Evolutionary conservation across 768 basidiomycete genomes (phyloP).

Genomic region (Glaciozyma antarctica): DNA sequence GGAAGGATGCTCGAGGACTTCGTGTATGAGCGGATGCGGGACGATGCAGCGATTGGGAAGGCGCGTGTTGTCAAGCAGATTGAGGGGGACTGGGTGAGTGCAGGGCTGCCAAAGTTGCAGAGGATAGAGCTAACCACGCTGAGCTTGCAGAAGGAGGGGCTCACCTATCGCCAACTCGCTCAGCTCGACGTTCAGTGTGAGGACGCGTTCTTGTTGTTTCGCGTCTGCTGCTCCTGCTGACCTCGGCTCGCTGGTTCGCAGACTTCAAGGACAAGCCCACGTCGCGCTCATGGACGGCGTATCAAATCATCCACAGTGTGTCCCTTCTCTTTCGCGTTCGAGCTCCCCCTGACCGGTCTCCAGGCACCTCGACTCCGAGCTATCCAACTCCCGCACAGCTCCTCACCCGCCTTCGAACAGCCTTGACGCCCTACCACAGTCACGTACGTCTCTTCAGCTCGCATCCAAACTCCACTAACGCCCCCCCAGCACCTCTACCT

Average conservation of each 20-base stretch:
- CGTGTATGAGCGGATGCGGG: background rate
- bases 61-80: background rate
- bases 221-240: background rate
- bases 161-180: slow-evolving; percentile 16
- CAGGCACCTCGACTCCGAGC: background rate
- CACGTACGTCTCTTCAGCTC: background rate
- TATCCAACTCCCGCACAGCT: background rate
- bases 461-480: background rate
- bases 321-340: background rate
- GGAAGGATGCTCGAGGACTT: background rate
- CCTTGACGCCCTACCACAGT: background rate
- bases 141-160: background rate
- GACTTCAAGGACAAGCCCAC: slow-evolving; percentile 6
- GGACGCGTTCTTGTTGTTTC: background rate
- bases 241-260: background rate
- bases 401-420: background rate
- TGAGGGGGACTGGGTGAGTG: slow-evolving; percentile 1
- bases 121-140: background rate
- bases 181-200: slow-evolving; percentile 14
- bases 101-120: no score
- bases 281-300: background rate
- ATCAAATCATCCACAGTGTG: background rate
- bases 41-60: background rate
- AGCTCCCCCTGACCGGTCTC: background rate
- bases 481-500: slow-evolving; percentile 11